Evolutionary conservation across 179 eudicot genomes (phyloP).

Genomic region (Spergularia azorica): DNA sequence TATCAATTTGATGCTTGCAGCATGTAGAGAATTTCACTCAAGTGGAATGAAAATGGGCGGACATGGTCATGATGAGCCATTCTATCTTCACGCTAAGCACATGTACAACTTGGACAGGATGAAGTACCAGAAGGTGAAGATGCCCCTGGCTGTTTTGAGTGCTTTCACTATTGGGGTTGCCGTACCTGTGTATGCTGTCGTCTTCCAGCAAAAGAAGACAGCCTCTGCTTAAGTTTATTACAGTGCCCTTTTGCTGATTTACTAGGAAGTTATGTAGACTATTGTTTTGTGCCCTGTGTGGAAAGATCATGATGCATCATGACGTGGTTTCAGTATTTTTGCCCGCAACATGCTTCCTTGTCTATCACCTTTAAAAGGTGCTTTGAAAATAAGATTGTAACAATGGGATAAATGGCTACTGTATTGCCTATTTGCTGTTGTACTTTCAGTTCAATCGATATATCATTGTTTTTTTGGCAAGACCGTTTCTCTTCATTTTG

Average conservation of each 20-base stretch:
- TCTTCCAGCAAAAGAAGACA: constrained; percentile 93
- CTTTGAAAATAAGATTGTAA: constrained; percentile 23
- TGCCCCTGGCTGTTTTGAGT: constrained; percentile 63
- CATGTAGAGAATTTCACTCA: constrained; percentile 67
- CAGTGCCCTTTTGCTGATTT: constrained; percentile 9
- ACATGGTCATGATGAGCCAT: constrained; percentile 78
- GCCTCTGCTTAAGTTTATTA: constrained; percentile 52
- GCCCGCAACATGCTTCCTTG: constrained; percentile 7
- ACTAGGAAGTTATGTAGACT: constrained; percentile 13
- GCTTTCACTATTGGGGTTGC: constrained; percentile 76
- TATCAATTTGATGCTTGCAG: constrained; percentile 38
- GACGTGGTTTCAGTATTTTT: constrained; percentile 12
- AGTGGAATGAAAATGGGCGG: constrained; percentile 85
- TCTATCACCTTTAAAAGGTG: constrained; percentile 21
- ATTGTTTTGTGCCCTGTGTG: constrained; percentile 17
- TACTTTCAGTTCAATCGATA: constrained; percentile 1
- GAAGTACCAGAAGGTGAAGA: constrained; percentile 65
- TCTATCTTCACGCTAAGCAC: constrained; percentile 87
- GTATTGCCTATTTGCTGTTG: neutral
- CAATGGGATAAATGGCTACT: constrained; percentile 12
- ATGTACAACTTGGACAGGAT: constrained; percentile 98
- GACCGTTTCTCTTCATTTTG: neutral
- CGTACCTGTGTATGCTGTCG: constrained; percentile 82
- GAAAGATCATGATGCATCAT: constrained; percentile 28
- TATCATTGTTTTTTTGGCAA: constrained; percentile 1